A percentile compares a stretch with the other conserved stretches of the same genome.
Conservation (phyloP, 345 rosid species). For the Melaleuca alternifolia region DNA sequence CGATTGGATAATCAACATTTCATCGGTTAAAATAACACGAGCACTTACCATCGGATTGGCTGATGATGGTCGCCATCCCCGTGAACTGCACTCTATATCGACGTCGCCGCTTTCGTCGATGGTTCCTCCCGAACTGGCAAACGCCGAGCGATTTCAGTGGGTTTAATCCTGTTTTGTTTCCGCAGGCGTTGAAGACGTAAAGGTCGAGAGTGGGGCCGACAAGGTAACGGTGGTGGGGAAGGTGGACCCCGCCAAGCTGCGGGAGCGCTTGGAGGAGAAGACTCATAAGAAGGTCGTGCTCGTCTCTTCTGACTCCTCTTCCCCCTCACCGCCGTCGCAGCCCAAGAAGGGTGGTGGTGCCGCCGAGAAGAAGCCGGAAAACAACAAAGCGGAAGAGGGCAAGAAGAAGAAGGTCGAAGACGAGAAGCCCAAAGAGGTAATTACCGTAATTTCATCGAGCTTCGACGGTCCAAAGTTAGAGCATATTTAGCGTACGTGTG, state of each 20-base stretch:
- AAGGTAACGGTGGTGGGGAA: slow-evolving; percentile 35
- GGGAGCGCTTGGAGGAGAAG: slow-evolving; percentile 18
- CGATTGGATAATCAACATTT: neutral
- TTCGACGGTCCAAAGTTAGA: neutral
- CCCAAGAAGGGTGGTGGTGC: slow-evolving; percentile 20
- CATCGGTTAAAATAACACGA: neutral
- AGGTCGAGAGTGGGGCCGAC: slow-evolving; percentile 13
- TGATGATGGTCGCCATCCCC: neutral
- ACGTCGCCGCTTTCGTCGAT: neutral
- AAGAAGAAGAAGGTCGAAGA: slow-evolving; percentile 15
- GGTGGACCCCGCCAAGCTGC: slow-evolving; percentile 23
- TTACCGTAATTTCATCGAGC: neutral
- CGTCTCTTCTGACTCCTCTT: slow-evolving; percentile 12
- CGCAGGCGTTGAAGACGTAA: slow-evolving; percentile 27
- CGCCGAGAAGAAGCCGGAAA: slow-evolving; percentile 33
- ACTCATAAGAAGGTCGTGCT: slow-evolving; percentile 22
- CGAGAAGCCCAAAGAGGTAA: slow-evolving; percentile 10
- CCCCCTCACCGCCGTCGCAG: slow-evolving; percentile 8
- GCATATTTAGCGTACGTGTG: neutral
- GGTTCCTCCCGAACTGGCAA: neutral
- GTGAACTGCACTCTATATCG: neutral
- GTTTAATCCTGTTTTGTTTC: neutral
- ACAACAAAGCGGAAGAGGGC: neutral
- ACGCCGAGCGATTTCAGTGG: neutral
- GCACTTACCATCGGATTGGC: neutral